These are phyloP conservation scores for Eimeria nieschulzi DNA, from an alignment of 169 alveolate genomes.

Conservation along the genomic window DNA sequence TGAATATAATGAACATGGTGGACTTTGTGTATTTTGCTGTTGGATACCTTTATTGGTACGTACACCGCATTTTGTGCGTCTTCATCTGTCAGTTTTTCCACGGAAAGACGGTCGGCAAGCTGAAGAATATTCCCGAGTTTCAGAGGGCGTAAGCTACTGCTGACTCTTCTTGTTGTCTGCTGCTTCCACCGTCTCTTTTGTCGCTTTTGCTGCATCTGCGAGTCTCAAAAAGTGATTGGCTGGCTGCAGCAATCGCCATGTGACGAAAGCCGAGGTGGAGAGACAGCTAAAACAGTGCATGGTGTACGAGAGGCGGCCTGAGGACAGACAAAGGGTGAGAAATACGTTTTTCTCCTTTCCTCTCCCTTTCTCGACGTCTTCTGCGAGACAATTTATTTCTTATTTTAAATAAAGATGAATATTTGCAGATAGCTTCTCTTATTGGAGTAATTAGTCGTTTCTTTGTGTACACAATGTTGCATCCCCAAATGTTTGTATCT, in stretches of 20 bases:
- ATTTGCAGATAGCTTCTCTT: neutral
- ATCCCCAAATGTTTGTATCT: neutral
- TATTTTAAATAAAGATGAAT: neutral
- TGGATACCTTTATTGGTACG: too few species aligned
- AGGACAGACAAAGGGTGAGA: slow-evolving; percentile 58
- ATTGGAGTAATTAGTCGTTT: neutral
- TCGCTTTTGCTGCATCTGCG: neutral
- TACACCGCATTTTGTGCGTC: neutral
- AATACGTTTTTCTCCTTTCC: neutral
- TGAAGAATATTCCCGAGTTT: slow-evolving; percentile 55
- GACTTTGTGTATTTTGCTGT: too few species aligned
- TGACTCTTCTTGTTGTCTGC: neutral
- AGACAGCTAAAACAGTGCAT: slow-evolving; percentile 54
- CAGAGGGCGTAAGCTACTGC: slow-evolving; percentile 48
- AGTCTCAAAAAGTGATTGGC: neutral
- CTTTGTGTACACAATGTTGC: neutral
- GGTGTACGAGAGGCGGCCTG: slow-evolving; percentile 66
- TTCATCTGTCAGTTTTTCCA: slow-evolving; percentile 36
- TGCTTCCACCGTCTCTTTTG: neutral
- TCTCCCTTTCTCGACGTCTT: neutral
- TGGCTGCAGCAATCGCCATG: slow-evolving; percentile 43
- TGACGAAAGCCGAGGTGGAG: slow-evolving; percentile 67
- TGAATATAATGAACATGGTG: too few species aligned
- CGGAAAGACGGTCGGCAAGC: slow-evolving; percentile 45
- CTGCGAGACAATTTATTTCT: neutral